Evolutionary conservation across 352 stramenopile genomes (phyloP), one percentile per base, ranked within the genome.

Genomic region (Thraustochytrium striatum): DNA sequence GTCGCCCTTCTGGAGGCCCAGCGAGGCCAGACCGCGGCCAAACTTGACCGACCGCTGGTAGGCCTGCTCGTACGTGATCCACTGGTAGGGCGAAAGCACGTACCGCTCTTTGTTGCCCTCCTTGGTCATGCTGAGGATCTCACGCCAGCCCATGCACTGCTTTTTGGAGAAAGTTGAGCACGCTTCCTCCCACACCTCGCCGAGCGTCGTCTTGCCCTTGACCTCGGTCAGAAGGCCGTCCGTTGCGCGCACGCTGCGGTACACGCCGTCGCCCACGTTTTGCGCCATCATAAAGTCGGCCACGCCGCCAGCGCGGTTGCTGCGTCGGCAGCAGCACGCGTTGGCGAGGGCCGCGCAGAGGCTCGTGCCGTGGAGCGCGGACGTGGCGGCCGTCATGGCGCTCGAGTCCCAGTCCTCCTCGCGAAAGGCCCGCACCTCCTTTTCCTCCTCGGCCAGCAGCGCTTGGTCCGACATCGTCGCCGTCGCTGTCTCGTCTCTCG

Each of bases 81-180:
- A 75, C 41, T 75, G 58, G 50, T 75, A 75, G n/a, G 32, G 41
- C 19, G 19, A 16, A 7, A 75, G 65, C 5, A 75, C 41, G 50
- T 62, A 75, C 35, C 68, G 58, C 68, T 75, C 65, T 32, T 62
- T 62, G 65, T 75, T 75, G 43, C 65, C 65, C n/a, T 75, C 52
- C 50, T 75, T 75, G 21, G 65, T 75, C 65, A 75, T 75, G 65
- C 44, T 62, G 32, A 61, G 44, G 50, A 75, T 75, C 41, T 75
- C 65, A n/a, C 65, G 65, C 65, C 65, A 75, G 5, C 65, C 65
- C 44, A 75, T 58, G 65, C 65, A 75, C 33, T 75, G 58, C 11
- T 75, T 32, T 28, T 58, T 21, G 3, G 65, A 21, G 50, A 38
- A 30, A 3, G 7, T 75, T 25, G 58, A 30, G n/a, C n/a, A 44